A percentile compares a stretch with the other conserved stretches of the same genome.
Evolutionary conservation across 805 yeast species (phyloP).

Genomic region (Wickerhamomyces subpelliculosus): DNA sequence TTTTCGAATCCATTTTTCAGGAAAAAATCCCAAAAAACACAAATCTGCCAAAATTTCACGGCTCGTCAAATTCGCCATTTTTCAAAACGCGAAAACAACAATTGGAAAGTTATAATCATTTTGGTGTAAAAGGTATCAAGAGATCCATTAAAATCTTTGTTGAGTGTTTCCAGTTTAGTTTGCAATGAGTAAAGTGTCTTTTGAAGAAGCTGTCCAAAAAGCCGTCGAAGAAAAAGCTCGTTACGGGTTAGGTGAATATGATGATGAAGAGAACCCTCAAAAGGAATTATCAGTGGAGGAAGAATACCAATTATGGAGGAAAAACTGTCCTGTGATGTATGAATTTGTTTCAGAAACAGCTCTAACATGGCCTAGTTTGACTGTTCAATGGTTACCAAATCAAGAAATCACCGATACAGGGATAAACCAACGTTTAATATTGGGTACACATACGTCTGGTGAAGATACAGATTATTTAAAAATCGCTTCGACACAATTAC

Average conservation of each 20-base stretch:
- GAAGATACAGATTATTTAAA: constrained; percentile 61
- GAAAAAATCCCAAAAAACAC: too few species aligned
- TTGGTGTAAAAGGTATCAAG: too few species aligned
- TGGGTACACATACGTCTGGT: constrained; percentile 73
- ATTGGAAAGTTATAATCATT: too few species aligned
- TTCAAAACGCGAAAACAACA: too few species aligned
- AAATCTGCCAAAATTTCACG: too few species aligned
- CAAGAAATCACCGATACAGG: constrained; percentile 17
- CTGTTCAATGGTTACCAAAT: constrained; percentile 70
- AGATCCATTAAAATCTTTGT: too few species aligned
- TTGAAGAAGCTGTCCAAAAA: not conserved
- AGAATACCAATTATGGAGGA: constrained; percentile 75
- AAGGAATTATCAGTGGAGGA: constrained; percentile 30
- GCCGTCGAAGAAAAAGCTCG: not conserved
- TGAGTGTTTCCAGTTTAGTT: not conserved
- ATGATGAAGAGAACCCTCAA: constrained; percentile 17
- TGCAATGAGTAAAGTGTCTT: constrained; percentile 1
- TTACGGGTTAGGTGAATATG: constrained; percentile 1
- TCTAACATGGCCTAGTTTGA: constrained; percentile 74
- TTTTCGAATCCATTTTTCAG: not conserved
- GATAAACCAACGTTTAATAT: constrained; percentile 44
- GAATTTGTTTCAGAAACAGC: constrained; percentile 79
- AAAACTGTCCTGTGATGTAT: constrained; percentile 76
- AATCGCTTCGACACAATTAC: constrained; percentile 54
- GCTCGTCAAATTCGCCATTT: too few species aligned